These are phyloP conservation scores for Heliamphora pulchella DNA, from an alignment of 179 eudicot species.

Conservation along the genomic window DNA sequence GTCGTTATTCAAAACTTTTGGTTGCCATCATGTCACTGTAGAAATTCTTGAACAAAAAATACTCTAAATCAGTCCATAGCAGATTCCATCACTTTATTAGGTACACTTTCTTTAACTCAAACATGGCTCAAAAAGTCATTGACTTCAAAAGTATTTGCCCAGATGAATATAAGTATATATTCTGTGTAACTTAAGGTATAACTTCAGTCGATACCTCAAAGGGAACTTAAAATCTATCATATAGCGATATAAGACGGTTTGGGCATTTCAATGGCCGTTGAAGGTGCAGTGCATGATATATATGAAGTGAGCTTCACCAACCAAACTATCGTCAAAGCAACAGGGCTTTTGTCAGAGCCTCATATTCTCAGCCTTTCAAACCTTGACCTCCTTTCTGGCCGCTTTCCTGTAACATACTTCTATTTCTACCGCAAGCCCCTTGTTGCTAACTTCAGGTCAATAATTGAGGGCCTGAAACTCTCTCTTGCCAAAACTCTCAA, in stretches of 20 bases:
- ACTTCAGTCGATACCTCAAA: background rate
- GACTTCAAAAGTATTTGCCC: background rate
- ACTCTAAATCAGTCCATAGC: background rate
- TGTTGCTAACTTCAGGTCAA: background rate
- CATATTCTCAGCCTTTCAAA: slow-evolving; percentile 26
- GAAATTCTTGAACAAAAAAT: background rate
- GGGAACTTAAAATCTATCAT: background rate
- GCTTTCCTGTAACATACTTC: slow-evolving; percentile 34
- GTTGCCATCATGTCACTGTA: background rate
- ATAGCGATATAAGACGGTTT: background rate
- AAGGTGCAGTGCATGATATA: background rate
- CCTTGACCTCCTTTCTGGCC: slow-evolving; percentile 34
- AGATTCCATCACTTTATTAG: background rate
- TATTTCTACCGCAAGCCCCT: slow-evolving; percentile 24
- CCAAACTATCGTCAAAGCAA: slow-evolving; percentile 22
- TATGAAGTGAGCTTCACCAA: slow-evolving; percentile 25
- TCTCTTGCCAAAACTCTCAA: slow-evolving; percentile 26
- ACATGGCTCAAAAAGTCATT: background rate
- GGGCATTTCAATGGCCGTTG: slow-evolving; percentile 12
- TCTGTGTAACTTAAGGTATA: background rate
- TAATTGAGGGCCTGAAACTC: slow-evolving; percentile 12
- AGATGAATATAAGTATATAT: background rate
- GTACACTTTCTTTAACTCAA: background rate
- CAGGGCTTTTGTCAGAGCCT: slow-evolving; percentile 8
- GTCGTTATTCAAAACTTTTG: background rate